phyloP scores from a whole-genome alignment of 1,284 basidiomycete species.

The Pyrrhoderma noxium region DNA sequence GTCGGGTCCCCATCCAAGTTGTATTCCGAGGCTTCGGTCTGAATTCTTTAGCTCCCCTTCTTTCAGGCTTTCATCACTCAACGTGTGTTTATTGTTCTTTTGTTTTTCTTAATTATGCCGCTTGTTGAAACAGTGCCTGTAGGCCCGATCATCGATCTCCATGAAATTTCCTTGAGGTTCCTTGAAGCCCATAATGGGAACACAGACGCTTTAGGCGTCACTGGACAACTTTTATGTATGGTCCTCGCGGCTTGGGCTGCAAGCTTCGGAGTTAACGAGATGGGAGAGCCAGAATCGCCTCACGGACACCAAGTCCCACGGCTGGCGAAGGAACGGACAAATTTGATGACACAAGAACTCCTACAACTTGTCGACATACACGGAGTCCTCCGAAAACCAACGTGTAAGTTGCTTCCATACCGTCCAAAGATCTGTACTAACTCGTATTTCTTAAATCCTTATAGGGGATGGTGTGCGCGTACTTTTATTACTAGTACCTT shows the following conservation, averaged over 20 bases:
- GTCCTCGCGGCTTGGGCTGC: slow-evolving; percentile 78
- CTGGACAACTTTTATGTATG: slow-evolving; percentile 61
- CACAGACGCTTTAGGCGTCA: slow-evolving; percentile 43
- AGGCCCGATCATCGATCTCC: slow-evolving; percentile 69
- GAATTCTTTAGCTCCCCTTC: slow-evolving; percentile 81
- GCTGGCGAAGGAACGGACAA: slow-evolving; percentile 35
- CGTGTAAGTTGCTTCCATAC: slow-evolving; percentile 33
- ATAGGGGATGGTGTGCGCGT: slow-evolving; percentile 68
- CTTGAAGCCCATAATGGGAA: slow-evolving; percentile 51
- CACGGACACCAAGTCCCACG: slow-evolving; percentile 30
- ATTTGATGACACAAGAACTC: slow-evolving; percentile 63
- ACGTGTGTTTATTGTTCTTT: slow-evolving; percentile 40
- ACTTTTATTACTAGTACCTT: slow-evolving; percentile 68
- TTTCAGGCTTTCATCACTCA: slow-evolving; percentile 78
- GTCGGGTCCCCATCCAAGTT: slow-evolving; percentile 28
- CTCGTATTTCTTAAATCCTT: background rate
- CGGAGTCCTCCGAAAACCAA: slow-evolving; percentile 71
- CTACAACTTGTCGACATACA: slow-evolving; percentile 72
- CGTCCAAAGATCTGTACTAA: background rate
- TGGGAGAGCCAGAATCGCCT: slow-evolving; percentile 42
- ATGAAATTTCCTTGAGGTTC: slow-evolving; percentile 69
- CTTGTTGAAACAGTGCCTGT: slow-evolving; percentile 22
- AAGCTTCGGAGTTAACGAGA: slow-evolving; percentile 78
- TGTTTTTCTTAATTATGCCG: slow-evolving; percentile 13
- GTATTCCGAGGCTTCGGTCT: slow-evolving; percentile 63